These are phyloP conservation scores for Rhynchosporium secalis DNA, from an alignment of 2,329 filamentous ascomycete genomes.

Conservation along the genomic window DNA sequence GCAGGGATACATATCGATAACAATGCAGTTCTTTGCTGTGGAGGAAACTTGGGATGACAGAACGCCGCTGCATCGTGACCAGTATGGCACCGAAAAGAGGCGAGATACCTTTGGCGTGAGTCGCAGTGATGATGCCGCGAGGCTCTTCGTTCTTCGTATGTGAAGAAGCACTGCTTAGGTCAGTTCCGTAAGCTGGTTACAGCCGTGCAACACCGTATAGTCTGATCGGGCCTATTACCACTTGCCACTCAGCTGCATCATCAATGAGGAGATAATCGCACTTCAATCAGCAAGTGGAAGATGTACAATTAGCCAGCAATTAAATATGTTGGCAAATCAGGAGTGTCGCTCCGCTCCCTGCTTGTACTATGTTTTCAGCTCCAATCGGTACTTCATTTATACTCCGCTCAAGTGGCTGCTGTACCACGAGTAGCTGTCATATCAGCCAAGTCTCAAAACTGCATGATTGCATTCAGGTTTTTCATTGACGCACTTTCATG, in stretches of 20 bases:
- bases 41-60: neutral
- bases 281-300: neutral
- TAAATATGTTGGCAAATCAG: neutral
- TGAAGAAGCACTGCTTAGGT: neutral
- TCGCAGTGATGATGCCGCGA: neutral
- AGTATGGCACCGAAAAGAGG: neutral
- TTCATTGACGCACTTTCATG: neutral
- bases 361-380: neutral
- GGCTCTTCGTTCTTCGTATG: neutral
- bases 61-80: neutral
- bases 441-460: neutral
- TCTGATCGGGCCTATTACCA: neutral
- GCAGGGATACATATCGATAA: neutral
- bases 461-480: neutral
- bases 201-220: neutral
- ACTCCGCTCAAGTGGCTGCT: neutral
- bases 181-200: neutral
- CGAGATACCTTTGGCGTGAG: neutral
- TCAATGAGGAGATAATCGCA: neutral
- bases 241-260: slow-evolving; percentile 4
- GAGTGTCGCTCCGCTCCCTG: slow-evolving; percentile 1
- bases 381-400: neutral
- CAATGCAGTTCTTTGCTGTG: neutral
- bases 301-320: slow-evolving; percentile 1
- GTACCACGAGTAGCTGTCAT: neutral